Evolutionary conservation across 2,329 filamentous ascomycete genomes (phyloP).

Genomic region (Sporothrix brunneoviolacea): DNA sequence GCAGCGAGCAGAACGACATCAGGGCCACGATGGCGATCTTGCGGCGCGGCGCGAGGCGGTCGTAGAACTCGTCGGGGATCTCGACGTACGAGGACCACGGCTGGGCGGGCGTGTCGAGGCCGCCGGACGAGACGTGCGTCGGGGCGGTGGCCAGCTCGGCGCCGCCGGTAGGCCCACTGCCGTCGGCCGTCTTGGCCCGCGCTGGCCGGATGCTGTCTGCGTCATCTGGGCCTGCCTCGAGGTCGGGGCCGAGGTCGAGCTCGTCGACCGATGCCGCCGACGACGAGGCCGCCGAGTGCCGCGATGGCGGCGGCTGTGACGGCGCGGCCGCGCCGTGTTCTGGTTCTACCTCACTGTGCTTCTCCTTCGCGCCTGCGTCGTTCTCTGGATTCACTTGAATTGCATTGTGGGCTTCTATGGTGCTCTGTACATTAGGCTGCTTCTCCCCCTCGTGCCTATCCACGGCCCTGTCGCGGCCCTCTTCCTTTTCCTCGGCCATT

Average conservation of each 20-base stretch:
- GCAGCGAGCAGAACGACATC: slow-evolving; percentile 67
- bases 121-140: slow-evolving; percentile 23
- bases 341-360: too few relatives aligned
- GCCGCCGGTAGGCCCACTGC: too few relatives aligned
- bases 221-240: background rate
- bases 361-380: too few relatives aligned
- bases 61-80: slow-evolving; percentile 54
- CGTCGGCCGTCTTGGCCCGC: background rate
- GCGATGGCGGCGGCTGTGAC: too few relatives aligned
- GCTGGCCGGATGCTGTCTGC: background rate
- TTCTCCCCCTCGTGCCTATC: background rate
- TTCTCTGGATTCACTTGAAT: too few relatives aligned
- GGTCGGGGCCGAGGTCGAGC: background rate
- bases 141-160: slow-evolving; percentile 7
- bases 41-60: slow-evolving; percentile 51
- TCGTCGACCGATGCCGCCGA: background rate
- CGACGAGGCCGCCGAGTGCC: background rate
- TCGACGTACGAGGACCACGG: slow-evolving; percentile 28
- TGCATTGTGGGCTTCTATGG: too few relatives aligned
- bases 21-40: slow-evolving; percentile 64
- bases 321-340: background rate
- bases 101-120: slow-evolving; percentile 23
- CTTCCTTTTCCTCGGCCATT: background rate
- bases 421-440: too few relatives aligned
- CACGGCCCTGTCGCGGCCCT: too few relatives aligned